phyloP scores from a whole-genome alignment of 345 rosid genomes.

The Noccaea caerulescens region DNA sequence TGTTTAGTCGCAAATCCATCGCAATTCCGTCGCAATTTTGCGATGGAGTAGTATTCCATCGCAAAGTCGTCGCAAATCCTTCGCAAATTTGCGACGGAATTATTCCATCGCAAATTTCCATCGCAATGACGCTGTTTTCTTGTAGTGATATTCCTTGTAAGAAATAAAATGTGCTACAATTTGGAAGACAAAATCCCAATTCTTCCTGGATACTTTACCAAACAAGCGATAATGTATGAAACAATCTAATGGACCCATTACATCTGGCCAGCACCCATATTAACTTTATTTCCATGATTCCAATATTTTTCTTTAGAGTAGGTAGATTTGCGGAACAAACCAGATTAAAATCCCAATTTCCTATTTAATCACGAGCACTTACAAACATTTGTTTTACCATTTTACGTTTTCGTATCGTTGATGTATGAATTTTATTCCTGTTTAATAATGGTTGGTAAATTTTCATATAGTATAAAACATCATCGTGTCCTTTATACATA shows the following conservation, averaged over 20 bases:
- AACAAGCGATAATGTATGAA: slow-evolving; percentile 16
- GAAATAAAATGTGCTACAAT: not conserved
- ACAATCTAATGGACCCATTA: slow-evolving; percentile 34
- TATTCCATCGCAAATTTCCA: too few species aligned
- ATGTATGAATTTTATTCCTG: not conserved
- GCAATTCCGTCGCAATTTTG: too few species aligned
- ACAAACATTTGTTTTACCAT: slow-evolving; percentile 13
- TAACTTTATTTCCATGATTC: slow-evolving; percentile 23
- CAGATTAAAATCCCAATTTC: slow-evolving; percentile 13
- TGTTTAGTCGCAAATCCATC: too few species aligned
- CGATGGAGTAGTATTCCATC: too few species aligned
- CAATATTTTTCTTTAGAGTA: slow-evolving; percentile 20
- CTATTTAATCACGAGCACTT: slow-evolving; percentile 5
- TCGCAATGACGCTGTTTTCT: too few species aligned
- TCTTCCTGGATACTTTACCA: slow-evolving; percentile 29
- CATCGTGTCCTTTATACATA: not conserved
- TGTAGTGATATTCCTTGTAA: slow-evolving; percentile 4
- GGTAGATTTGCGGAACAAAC: slow-evolving; percentile 6
- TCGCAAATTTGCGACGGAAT: too few species aligned
- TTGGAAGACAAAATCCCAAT: slow-evolving; percentile 15
- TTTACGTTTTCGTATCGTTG: slow-evolving; percentile 12
- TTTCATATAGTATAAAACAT: not conserved
- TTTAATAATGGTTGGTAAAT: not conserved
- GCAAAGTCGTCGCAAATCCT: too few species aligned
- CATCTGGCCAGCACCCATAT: slow-evolving; percentile 24